These are phyloP conservation scores for Pyrenophora seminiperda DNA, from an alignment of 2,329 filamentous ascomycete genomes.

Conservation along the genomic window DNA sequence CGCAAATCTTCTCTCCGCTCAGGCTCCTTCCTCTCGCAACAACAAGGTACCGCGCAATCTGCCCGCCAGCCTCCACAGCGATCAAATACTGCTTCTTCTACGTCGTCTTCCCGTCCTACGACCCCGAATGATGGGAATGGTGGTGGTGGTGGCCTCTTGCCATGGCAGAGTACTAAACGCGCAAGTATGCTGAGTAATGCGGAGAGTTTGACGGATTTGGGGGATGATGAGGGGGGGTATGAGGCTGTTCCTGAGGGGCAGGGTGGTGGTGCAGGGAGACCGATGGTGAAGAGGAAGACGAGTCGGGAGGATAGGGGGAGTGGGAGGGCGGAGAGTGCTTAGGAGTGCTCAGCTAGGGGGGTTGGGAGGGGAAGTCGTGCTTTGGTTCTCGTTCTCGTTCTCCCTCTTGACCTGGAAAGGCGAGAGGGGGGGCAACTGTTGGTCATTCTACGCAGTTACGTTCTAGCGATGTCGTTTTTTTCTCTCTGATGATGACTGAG, in stretches of 20 bases:
- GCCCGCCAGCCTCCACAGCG: conserved; percentile 31
- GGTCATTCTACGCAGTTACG: conserved; percentile 2
- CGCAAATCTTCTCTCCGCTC: conserved; percentile 27
- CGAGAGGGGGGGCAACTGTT: not conserved
- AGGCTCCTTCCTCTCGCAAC: conserved; percentile 25
- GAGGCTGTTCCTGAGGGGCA: conserved; percentile 13
- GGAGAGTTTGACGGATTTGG: conserved; percentile 24
- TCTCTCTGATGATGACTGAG: too few species aligned
- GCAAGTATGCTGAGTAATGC: conserved; percentile 42
- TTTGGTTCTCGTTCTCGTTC: conserved; percentile 4
- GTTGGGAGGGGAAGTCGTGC: too few species aligned
- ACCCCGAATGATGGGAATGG: conserved; percentile 37
- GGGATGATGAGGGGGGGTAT: conserved; percentile 17
- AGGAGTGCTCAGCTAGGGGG: too few species aligned
- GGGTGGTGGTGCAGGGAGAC: not conserved
- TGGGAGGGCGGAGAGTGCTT: conserved; percentile 24
- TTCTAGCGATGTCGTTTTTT: conserved; percentile 5
- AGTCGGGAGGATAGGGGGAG: conserved; percentile 18
- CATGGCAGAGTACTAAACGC: conserved; percentile 41
- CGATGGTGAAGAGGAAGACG: conserved; percentile 9
- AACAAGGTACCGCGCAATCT: conserved; percentile 33
- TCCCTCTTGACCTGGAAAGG: too few species aligned
- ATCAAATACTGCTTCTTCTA: too few species aligned
- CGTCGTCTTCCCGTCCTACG: conserved; percentile 25
- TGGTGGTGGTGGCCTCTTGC: too few species aligned